Evolutionary conservation across 495 filamentous ascomycete genomes (phyloP).

Genomic region (Pseudomonodictys pantanalensis): DNA sequence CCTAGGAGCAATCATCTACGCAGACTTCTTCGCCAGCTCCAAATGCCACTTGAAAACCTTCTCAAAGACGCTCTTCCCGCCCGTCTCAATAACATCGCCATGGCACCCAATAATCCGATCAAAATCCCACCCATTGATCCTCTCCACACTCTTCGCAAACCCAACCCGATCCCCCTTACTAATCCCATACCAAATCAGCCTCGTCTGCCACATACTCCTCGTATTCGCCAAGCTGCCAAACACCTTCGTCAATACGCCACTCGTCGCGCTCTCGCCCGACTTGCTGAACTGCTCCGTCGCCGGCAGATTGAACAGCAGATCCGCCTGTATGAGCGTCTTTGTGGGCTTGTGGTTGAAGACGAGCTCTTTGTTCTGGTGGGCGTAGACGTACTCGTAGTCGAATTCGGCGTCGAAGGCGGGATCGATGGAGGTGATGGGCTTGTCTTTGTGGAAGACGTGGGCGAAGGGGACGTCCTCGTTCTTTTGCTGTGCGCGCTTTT

Average conservation of each 20-base stretch:
- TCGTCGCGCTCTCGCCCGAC: slow-evolving; percentile 50
- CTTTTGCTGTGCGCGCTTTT: slow-evolving; percentile 69
- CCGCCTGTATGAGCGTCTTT: slow-evolving; percentile 81
- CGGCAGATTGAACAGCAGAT: slow-evolving; percentile 89
- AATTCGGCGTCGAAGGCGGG: slow-evolving; percentile 84
- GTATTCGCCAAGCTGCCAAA: slow-evolving; percentile 61
- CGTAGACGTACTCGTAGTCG: slow-evolving; percentile 76
- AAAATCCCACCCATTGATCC: slow-evolving; percentile 80
- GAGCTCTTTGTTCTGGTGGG: slow-evolving; percentile 80
- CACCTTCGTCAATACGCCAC: slow-evolving; percentile 62
- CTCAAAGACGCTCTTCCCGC: slow-evolving; percentile 71
- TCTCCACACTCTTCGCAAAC: slow-evolving; percentile 64
- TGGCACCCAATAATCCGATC: slow-evolving; percentile 88
- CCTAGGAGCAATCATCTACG: background rate
- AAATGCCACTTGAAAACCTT: slow-evolving; percentile 87
- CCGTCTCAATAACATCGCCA: slow-evolving; percentile 80
- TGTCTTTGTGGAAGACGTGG: slow-evolving; percentile 61
- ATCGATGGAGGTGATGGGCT: slow-evolving; percentile 54
- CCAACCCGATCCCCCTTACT: slow-evolving; percentile 60
- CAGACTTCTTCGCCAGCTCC: slow-evolving; percentile 47
- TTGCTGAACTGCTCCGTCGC: slow-evolving; percentile 82
- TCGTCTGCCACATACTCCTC: slow-evolving; percentile 66
- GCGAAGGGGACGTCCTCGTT: slow-evolving; percentile 68
- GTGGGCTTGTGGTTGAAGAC: slow-evolving; percentile 82
- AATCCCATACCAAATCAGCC: slow-evolving; percentile 77